Percentiles rank a stretch among this genome's conserved stretches.
phyloP scores from a whole-genome alignment of 2,329 filamentous ascomycete genomes.

The Cladophialophora exuberans region DNA sequence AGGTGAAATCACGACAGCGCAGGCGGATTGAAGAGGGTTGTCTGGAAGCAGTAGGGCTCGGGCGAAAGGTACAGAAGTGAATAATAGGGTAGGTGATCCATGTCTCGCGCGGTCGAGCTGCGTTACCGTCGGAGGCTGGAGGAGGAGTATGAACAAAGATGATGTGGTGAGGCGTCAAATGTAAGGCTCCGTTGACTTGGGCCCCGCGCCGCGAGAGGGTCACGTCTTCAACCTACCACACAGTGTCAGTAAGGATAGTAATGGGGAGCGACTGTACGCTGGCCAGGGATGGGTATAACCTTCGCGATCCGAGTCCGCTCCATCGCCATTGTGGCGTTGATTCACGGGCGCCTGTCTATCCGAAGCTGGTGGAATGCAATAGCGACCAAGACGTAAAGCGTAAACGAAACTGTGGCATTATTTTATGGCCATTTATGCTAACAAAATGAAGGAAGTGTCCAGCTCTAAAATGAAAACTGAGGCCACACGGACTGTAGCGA shows the following conservation, averaged over 20 bases:
- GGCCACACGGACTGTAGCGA: no score
- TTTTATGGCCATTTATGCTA: no score
- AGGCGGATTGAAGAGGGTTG: constrained; percentile 82
- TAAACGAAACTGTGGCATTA: no score
- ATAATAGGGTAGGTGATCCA: constrained; percentile 98
- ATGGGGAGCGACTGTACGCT: background rate
- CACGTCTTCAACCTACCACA: constrained; percentile 58
- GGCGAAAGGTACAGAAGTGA: constrained; percentile 74
- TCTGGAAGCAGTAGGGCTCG: constrained; percentile 69
- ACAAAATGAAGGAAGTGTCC: background rate
- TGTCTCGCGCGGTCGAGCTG: constrained; percentile 64
- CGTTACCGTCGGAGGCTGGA: constrained; percentile 42
- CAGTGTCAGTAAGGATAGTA: constrained; percentile 12
- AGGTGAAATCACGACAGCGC: constrained; percentile 90
- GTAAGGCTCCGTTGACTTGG: constrained; percentile 62
- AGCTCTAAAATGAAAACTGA: no score
- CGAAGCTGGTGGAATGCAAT: no score
- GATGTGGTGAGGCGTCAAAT: constrained; percentile 66
- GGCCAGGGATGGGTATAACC: constrained; percentile 14
- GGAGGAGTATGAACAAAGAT: constrained; percentile 63
- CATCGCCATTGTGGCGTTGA: constrained; percentile 32
- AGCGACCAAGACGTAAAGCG: no score
- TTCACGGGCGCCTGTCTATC: background rate
- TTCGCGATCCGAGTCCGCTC: constrained; percentile 35
- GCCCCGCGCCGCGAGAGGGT: constrained; percentile 61